A percentile compares a stretch with the other conserved stretches of the same genome.
Evolutionary conservation across 1,284 basidiomycete genomes (phyloP).

Genomic region (Cutaneotrichosporon sp.): DNA sequence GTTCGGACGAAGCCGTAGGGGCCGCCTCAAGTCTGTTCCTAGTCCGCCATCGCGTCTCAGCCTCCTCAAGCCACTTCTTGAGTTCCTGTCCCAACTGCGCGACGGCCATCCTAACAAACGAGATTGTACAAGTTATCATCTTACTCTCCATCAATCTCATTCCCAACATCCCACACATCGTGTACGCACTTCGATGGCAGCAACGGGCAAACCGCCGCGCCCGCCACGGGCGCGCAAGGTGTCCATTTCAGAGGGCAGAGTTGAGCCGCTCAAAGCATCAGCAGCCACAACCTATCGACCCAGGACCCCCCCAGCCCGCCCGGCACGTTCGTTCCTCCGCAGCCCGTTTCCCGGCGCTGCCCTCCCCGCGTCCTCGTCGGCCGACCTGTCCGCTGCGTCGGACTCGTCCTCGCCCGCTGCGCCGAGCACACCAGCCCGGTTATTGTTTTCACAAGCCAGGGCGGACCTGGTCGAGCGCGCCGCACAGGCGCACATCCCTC

Average conservation of each 20-base stretch:
- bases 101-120: too few species aligned
- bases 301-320: background rate
- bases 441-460: too few species aligned
- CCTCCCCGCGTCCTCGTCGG: background rate
- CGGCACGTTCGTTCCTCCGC: background rate
- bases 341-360: background rate
- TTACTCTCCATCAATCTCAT: background rate
- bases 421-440: background rate
- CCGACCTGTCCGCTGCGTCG: background rate
- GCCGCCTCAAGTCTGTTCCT: too few species aligned
- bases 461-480: too few species aligned
- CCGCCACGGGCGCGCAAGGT: constrained; percentile 7
- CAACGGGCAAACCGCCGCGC: background rate
- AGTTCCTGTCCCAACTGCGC: too few species aligned
- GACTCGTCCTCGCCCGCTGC: background rate
- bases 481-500: too few species aligned
- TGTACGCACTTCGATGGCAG: background rate
- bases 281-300: too few species aligned
- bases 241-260: constrained; percentile 3
- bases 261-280: background rate
- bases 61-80: too few species aligned
- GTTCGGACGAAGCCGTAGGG: too few species aligned
- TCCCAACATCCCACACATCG: background rate
- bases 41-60: too few species aligned
- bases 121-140: too few species aligned